These are phyloP conservation scores for Solanum piurae DNA, from an alignment of 257 asterid genomes.

Conservation along the genomic window DNA sequence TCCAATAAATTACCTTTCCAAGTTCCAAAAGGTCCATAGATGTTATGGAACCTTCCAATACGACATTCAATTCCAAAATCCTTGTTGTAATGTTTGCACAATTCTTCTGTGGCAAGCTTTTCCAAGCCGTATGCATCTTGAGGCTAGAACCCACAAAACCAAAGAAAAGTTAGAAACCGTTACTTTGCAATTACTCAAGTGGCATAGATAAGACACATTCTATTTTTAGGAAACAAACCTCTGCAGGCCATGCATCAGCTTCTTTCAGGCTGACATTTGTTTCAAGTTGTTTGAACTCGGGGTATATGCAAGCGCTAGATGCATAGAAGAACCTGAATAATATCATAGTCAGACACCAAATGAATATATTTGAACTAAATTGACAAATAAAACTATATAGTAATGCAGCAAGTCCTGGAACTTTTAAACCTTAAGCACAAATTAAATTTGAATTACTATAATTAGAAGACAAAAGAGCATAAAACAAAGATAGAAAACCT, in stretches of 20 bases:
- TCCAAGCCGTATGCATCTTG: constrained; percentile 95
- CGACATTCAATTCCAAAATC: constrained; percentile 94
- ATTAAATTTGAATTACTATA: neutral
- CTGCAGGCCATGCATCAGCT: constrained; percentile 96
- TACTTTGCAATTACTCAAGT: neutral
- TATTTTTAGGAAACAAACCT: constrained; percentile 31
- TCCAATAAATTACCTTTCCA: constrained; percentile 58
- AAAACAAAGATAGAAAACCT: constrained; percentile 28
- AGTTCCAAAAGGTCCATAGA: constrained; percentile 92
- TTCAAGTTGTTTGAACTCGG: constrained; percentile 85
- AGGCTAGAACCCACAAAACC: constrained; percentile 35
- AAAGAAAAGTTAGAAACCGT: neutral
- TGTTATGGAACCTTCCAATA: constrained; percentile 88
- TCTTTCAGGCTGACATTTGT: constrained; percentile 93
- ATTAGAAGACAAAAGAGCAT: neutral
- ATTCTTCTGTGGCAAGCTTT: constrained; percentile 80
- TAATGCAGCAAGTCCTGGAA: neutral
- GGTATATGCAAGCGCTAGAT: constrained; percentile 91
- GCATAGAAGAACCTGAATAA: constrained; percentile 74
- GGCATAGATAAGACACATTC: neutral
- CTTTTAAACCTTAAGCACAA: neutral
- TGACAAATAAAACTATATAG: neutral
- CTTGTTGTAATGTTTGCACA: constrained; percentile 86
- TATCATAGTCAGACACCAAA: neutral
- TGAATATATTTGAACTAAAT: neutral